Evolutionary conservation across 805 yeast genomes (phyloP), one percentile per base, ranked within the genome.

Genomic region (Kregervanrija delftensis): DNA sequence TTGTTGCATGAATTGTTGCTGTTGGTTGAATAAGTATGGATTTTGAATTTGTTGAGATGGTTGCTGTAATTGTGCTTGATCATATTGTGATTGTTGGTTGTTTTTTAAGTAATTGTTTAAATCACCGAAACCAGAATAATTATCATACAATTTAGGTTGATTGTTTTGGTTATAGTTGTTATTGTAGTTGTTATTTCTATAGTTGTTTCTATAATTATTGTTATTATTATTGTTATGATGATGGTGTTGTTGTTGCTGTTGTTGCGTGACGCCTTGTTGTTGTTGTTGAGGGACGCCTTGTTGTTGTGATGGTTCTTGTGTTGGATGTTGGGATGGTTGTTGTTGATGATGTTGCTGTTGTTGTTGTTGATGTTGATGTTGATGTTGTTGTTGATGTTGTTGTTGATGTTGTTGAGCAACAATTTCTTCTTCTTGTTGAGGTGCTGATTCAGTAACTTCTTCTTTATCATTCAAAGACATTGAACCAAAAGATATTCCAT

Each of bases 401-500:
- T 33, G 54, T 17, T 39, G 58, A 30, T 41, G 49, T 39, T 32
- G 51, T 45, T 40, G 52, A 35, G 32, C 43, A 30, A 14, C 52
- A 39, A 41, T 44, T 22, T 42, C 50, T 41, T 46, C 50, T 15
- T 41, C 15, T 33, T 35, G 30, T 15, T 37, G 41, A 34, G 47
- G 22, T 9, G 44, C 37, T 33, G 33, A 56, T 30, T 50, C 50
- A 11, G 47, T 48, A 14, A 49, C 51, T 28, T 63, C 57, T 46
- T 68, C 69, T 40, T 72, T 74, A 37, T 74, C 76, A 43, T 69
- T 65, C 51, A 77, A 60, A 4, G 74, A 59, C 64, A 75, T 68
- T 3, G 79, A 75, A 39, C 80, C 81, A 48, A 76, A 75, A 8
- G 79, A 73, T 41, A 76, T 77, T 46, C 79, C 78, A 32, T 72